phyloP scores from a whole-genome alignment of 2,329 filamentous ascomycete genomes.

The Fusarium coffeatum region DNA sequence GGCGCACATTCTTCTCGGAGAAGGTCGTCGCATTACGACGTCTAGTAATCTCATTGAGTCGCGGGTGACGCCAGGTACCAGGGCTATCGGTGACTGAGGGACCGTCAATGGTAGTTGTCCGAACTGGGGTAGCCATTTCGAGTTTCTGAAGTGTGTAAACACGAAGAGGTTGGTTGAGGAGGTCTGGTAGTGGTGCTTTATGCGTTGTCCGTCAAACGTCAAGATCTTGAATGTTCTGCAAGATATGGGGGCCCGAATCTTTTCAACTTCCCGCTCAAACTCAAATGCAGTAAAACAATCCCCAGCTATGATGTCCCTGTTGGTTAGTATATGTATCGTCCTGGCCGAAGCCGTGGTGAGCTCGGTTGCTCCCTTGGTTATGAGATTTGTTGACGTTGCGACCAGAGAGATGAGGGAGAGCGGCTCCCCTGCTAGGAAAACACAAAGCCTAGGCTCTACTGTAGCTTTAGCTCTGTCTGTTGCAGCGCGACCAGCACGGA shows the following conservation, averaged over 20 bases:
- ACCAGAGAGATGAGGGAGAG: constrained; percentile 32
- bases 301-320: constrained; percentile 14
- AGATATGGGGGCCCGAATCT: not conserved
- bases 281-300: not conserved
- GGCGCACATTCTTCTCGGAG: constrained; percentile 78
- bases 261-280: not conserved
- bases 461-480: constrained; percentile 37
- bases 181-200: not conserved
- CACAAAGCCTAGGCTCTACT: constrained; percentile 9
- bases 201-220: constrained; percentile 10
- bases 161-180: not conserved
- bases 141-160: not conserved
- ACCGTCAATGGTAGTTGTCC: constrained; percentile 56
- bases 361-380: constrained; percentile 46
- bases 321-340: constrained; percentile 49
- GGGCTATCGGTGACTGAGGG: constrained; percentile 64
- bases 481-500: constrained; percentile 40
- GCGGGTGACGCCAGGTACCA: constrained; percentile 91
- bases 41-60: constrained; percentile 85
- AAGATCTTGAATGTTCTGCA: constrained; percentile 10
- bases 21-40: constrained; percentile 84
- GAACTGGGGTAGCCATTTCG: constrained; percentile 49
- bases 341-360: constrained; percentile 50
- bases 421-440: constrained; percentile 40
- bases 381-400: constrained; percentile 50